phyloP scores from a whole-genome alignment of 768 basidiomycete genomes.

The Suillus cothurnatus region DNA sequence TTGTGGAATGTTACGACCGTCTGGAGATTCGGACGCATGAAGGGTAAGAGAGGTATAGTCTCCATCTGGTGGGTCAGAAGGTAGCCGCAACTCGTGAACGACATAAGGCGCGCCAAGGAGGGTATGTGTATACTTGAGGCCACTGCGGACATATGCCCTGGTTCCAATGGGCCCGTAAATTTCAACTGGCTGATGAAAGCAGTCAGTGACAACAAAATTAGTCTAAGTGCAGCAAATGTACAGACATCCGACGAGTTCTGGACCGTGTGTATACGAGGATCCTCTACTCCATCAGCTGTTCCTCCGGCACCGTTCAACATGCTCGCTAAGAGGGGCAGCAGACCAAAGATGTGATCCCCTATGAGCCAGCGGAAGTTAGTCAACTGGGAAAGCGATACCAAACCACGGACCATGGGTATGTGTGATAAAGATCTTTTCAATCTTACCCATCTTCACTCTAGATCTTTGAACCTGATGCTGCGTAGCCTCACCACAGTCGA shows the following conservation, averaged over 20 bases:
- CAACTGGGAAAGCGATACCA: background rate
- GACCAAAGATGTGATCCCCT: slow-evolving; percentile 86
- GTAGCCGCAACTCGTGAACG: slow-evolving; percentile 80
- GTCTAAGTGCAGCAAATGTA: background rate
- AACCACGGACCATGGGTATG: slow-evolving; percentile 74
- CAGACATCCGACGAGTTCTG: slow-evolving; percentile 20
- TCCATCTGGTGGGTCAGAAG: slow-evolving; percentile 55
- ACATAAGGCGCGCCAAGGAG: slow-evolving; percentile 67
- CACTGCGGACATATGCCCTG: slow-evolving; percentile 74
- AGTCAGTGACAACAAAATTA: slow-evolving; percentile 11
- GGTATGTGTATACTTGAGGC: slow-evolving; percentile 69
- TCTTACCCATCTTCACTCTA: slow-evolving; percentile 72
- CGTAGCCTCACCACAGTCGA: slow-evolving; percentile 86
- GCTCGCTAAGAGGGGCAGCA: slow-evolving; percentile 68
- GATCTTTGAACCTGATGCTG: slow-evolving; percentile 78
- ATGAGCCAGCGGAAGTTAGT: slow-evolving; percentile 6
- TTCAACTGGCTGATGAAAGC: slow-evolving; percentile 57
- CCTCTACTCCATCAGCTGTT: slow-evolving; percentile 54
- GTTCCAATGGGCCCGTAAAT: slow-evolving; percentile 88
- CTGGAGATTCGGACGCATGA: slow-evolving; percentile 54
- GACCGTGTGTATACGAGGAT: slow-evolving; percentile 50
- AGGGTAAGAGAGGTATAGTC: slow-evolving; percentile 50
- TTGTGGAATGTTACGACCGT: slow-evolving; percentile 66
- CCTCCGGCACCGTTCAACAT: slow-evolving; percentile 78
- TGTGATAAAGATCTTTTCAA: slow-evolving; percentile 84